Conservation (phyloP, 83 land plant genomes). For the Diphasiastrum complanatum region DNA sequence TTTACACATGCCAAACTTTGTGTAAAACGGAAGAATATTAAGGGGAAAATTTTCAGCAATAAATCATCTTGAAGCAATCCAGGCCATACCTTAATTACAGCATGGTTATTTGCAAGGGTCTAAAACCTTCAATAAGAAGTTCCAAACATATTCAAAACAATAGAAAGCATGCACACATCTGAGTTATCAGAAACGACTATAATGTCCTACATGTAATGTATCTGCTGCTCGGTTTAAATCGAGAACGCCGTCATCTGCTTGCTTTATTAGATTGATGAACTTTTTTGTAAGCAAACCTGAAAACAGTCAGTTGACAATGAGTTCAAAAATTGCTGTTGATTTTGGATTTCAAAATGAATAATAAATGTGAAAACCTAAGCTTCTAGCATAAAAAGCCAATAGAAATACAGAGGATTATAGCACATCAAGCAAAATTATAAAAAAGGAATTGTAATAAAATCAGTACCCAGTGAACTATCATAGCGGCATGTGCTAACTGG, state of each 20-base stretch:
- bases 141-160: too few species aligned
- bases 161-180: too few species aligned
- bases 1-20: too few species aligned
- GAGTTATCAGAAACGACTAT: neutral
- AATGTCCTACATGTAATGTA: constrained; percentile 49
- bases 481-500: constrained; percentile 78
- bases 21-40: too few species aligned
- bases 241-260: constrained; percentile 83
- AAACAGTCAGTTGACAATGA: neutral
- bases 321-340: neutral
- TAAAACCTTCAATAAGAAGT: too few species aligned
- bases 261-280: constrained; percentile 73
- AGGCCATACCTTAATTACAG: too few species aligned
- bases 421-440: neutral
- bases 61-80: too few species aligned
- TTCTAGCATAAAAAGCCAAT: neutral
- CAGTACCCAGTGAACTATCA: constrained; percentile 89
- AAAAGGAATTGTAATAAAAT: neutral
- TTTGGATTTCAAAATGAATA: neutral
- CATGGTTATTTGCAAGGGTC: too few species aligned
- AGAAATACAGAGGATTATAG: neutral
- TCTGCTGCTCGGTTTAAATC: constrained; percentile 89
- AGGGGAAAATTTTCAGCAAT: too few species aligned
- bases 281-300: constrained; percentile 83
- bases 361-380: neutral